Evolutionary conservation across 2,329 filamentous ascomycete species (phyloP), one percentile per base, ranked within the genome.

Genomic region (Elsinoe australis): DNA sequence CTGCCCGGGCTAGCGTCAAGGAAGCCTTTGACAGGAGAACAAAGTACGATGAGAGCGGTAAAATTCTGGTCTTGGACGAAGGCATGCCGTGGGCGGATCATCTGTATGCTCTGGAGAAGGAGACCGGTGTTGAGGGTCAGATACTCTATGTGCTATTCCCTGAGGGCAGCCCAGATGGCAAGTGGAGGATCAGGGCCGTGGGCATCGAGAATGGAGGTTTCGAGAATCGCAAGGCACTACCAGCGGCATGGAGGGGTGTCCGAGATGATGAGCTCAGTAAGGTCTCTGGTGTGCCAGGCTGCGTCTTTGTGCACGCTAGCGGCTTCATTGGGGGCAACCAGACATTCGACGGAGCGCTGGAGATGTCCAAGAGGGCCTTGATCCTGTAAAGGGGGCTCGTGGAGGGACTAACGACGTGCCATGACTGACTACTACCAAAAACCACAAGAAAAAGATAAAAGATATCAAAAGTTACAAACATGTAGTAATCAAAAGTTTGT

Each of bases 271-370:
- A 89, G 66, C 73, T 98, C 47, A 87, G 90, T 65, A 75, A 77
- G 56, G 74, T 88, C 12, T 70, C 76, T 18, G 80, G 82, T 28
- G 72, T 87, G 21, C 71, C 72, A 4, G 87, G 89, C 5, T 82
- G 86, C 53, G 82, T 98, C 21, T 98, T 98, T 64, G 85, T 95
- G 22, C 92, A 98, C 64, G 89, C 89, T 3, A 83, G 84, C 47
- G 92, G 92, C 21, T 98, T 98, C 69, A 96, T 96, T 61, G 92
- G 92, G 14, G 92, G 92, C 2, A 94, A 95, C 68, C 83, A 85
- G 74, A 94, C 85, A 0, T 92, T 85, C 59, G 87, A 94, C 53
- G 92, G 92, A 22, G 89, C 81, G 19, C 76, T 87, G 64, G 79
- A 81, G 50, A 94, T 96, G 87, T 88, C 89, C 3, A 69, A 75